Evolutionary conservation across 345 rosid genomes (phyloP).

Genomic region (Arabis alpina): DNA sequence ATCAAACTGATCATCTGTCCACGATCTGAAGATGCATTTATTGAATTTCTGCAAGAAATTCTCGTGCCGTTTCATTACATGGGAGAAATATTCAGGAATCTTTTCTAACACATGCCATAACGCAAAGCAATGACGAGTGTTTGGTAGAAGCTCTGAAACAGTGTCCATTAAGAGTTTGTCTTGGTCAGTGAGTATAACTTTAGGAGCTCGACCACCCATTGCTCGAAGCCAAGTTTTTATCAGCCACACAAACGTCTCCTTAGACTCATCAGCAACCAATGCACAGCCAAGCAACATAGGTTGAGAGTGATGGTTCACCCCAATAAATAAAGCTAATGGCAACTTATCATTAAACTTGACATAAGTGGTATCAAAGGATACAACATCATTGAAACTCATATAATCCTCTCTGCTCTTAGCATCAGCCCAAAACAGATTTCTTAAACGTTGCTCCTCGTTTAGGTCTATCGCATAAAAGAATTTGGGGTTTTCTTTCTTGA

Average conservation of each 20-base stretch:
- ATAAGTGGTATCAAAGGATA: slow-evolving; percentile 54
- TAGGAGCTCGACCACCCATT: slow-evolving; percentile 53
- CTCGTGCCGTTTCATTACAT: slow-evolving; percentile 51
- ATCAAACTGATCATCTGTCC: slow-evolving; percentile 60
- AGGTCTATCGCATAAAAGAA: slow-evolving; percentile 54
- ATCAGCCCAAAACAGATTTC: slow-evolving; percentile 56
- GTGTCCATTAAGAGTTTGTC: slow-evolving; percentile 48
- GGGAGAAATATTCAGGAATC: slow-evolving; percentile 49
- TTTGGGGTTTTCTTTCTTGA: slow-evolving; percentile 54
- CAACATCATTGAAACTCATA: slow-evolving; percentile 50
- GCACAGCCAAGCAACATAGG: slow-evolving; percentile 55
- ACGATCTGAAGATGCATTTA: slow-evolving; percentile 68
- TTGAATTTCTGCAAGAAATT: slow-evolving; percentile 62
- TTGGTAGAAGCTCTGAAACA: slow-evolving; percentile 49
- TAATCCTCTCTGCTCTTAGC: slow-evolving; percentile 54
- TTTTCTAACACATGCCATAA: slow-evolving; percentile 56
- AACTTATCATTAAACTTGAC: slow-evolving; percentile 53
- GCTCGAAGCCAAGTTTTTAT: slow-evolving; percentile 56
- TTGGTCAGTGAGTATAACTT: slow-evolving; percentile 53
- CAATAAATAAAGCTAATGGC: slow-evolving; percentile 52
- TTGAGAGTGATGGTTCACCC: slow-evolving; percentile 55
- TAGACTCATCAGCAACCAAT: slow-evolving; percentile 52
- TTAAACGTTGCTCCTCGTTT: slow-evolving; percentile 49
- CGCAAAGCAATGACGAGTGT: slow-evolving; percentile 50
- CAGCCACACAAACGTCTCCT: slow-evolving; percentile 49